These are phyloP conservation scores for Termitomyces sp. DNA, from an alignment of 768 basidiomycete species.

Conservation along the genomic window DNA sequence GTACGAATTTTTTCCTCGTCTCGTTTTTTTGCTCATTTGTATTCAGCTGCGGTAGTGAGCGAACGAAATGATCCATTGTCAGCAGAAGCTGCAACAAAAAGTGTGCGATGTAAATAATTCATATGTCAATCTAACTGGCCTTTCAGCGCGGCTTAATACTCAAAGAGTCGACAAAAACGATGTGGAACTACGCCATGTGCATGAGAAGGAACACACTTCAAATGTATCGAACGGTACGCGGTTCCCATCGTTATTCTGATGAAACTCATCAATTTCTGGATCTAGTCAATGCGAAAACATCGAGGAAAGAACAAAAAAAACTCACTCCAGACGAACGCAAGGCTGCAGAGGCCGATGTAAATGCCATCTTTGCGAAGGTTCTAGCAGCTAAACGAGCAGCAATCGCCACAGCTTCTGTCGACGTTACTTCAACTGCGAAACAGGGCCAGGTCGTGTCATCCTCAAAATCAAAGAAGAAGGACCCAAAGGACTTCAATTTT, in stretches of 20 bases:
- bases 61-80: neutral
- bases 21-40: neutral
- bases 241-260: neutral
- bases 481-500: neutral
- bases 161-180: neutral
- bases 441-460: neutral
- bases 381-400: conserved; percentile 12
- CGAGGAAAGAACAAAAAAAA: neutral
- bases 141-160: neutral
- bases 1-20: neutral
- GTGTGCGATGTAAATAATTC: neutral
- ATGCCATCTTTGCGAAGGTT: conserved; percentile 8
- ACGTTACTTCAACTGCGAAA: neutral
- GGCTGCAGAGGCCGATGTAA: conserved; percentile 11
- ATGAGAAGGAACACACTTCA: neutral
- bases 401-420: neutral
- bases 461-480: neutral
- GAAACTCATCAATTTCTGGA: neutral
- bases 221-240: neutral
- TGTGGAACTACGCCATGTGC: neutral
- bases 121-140: neutral
- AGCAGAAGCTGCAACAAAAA: neutral
- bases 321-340: conserved; percentile 8
- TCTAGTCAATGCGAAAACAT: conserved; percentile 2
- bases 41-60: neutral